These are phyloP conservation scores for Cystoisospora suis DNA, from an alignment of 169 alveolate genomes.

Conservation along the genomic window DNA sequence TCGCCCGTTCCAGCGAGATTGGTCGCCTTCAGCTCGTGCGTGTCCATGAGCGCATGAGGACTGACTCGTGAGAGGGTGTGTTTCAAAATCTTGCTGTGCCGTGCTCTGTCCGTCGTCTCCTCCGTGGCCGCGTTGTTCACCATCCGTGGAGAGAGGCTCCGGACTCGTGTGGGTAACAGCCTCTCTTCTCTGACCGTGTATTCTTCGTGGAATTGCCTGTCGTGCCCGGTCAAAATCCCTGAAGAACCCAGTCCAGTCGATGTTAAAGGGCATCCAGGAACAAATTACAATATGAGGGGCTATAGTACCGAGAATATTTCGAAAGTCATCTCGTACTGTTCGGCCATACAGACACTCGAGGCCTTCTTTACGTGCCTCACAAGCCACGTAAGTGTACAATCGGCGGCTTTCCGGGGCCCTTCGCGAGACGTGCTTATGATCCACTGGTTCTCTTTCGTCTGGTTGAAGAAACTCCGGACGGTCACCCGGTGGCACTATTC, in stretches of 20 bases:
- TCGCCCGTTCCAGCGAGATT: background rate
- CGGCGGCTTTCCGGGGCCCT: background rate
- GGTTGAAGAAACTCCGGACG: too few species aligned
- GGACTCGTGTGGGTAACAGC: too few species aligned
- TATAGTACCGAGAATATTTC: background rate
- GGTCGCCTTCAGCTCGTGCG: background rate
- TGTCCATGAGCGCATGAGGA: background rate
- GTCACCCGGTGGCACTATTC: too few species aligned
- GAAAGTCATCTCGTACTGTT: background rate
- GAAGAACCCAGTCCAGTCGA: constrained; percentile 23
- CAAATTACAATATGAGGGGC: constrained; percentile 4
- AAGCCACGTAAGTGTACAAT: constrained; percentile 1
- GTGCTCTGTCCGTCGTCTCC: background rate
- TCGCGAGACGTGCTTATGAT: background rate
- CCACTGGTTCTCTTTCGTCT: too few species aligned
- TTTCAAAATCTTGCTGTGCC: background rate
- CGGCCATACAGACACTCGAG: background rate
- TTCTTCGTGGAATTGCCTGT: too few species aligned
- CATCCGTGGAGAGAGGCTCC: too few species aligned
- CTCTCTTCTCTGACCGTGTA: too few species aligned
- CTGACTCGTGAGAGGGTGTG: too few species aligned
- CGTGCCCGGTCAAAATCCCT: background rate
- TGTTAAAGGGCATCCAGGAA: constrained; percentile 30
- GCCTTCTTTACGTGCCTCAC: background rate
- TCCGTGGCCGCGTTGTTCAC: background rate